Conservation (phyloP, 208 protist species). For the Tetramitus jugosus region DNA sequence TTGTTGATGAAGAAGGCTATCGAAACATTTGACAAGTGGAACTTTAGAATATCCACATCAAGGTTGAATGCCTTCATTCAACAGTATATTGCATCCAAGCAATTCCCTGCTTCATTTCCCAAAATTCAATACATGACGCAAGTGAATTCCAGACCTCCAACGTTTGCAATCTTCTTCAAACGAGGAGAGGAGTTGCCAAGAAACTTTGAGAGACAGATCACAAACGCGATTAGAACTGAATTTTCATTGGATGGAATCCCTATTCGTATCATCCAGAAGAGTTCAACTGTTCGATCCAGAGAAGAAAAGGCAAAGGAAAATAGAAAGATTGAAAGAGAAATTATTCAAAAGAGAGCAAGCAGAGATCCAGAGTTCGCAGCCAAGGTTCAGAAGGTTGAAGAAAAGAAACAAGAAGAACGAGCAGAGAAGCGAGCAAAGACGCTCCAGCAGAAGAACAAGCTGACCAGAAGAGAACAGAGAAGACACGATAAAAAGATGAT, state of each 20-base stretch:
- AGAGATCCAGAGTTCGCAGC: not conserved
- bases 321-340: too few species aligned
- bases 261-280: not conserved
- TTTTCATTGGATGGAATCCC: slow-evolving; percentile 13
- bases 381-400: not conserved
- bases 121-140: slow-evolving; percentile 12
- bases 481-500: not conserved
- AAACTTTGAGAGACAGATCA: slow-evolving; percentile 13
- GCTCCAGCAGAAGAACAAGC: too few species aligned
- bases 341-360: not conserved
- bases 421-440: too few species aligned
- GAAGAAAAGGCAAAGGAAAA: too few species aligned
- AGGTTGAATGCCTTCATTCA: not conserved
- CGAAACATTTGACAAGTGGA: not conserved
- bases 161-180: not conserved
- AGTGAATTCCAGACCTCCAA: not conserved
- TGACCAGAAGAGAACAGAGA: not conserved
- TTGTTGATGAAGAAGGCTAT: not conserved
- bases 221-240: slow-evolving; percentile 10
- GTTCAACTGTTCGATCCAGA: too few species aligned
- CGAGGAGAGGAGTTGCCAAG: not conserved
- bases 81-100: not conserved
- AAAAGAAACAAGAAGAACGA: not conserved
- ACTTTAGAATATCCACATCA: not conserved
- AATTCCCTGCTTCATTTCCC: not conserved